A percentile compares a stretch with the other conserved stretches of the same genome.
Conservation (phyloP, 805 yeast species). For the Nakazawaea anatomiae region DNA sequence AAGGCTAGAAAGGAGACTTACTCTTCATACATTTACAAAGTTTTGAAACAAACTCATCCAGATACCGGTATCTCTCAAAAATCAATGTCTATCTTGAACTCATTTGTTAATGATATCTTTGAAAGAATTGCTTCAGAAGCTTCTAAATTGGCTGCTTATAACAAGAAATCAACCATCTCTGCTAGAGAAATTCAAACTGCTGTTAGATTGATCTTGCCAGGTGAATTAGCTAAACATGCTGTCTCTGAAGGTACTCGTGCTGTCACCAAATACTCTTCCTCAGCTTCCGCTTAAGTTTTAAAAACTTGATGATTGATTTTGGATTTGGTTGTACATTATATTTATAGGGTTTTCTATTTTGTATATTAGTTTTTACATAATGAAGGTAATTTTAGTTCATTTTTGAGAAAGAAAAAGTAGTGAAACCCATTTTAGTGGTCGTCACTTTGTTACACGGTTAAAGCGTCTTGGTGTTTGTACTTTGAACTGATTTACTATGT, state of each 20-base stretch:
- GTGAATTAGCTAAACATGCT: slow-evolving; percentile 98
- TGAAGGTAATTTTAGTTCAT: slow-evolving; percentile 9
- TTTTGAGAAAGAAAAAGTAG: neutral
- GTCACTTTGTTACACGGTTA: too few species aligned
- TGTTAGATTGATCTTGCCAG: slow-evolving; percentile 95
- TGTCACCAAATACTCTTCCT: slow-evolving; percentile 91
- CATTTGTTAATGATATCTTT: slow-evolving; percentile 95
- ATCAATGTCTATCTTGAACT: slow-evolving; percentile 98
- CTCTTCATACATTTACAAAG: slow-evolving; percentile 97
- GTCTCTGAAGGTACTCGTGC: slow-evolving; percentile 99
- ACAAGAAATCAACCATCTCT: slow-evolving; percentile 96
- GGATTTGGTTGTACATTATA: slow-evolving; percentile 6
- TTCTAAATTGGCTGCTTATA: slow-evolving; percentile 97
- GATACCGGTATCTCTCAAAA: slow-evolving; percentile 99
- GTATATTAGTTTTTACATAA: slow-evolving; percentile 12
- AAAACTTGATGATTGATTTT: neutral
- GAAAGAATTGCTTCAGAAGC: slow-evolving; percentile 98
- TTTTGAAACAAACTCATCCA: slow-evolving; percentile 97
- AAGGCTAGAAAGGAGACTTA: slow-evolving; percentile 97
- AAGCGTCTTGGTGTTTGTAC: too few species aligned
- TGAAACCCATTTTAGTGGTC: too few species aligned
- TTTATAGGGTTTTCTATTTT: slow-evolving; percentile 11
- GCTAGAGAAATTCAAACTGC: slow-evolving; percentile 99
- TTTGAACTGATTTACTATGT: too few species aligned
- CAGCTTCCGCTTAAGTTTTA: slow-evolving; percentile 29